Base-by-base conservation (phyloP, 106 monocot species). In the Acorus gramineus region DNA sequence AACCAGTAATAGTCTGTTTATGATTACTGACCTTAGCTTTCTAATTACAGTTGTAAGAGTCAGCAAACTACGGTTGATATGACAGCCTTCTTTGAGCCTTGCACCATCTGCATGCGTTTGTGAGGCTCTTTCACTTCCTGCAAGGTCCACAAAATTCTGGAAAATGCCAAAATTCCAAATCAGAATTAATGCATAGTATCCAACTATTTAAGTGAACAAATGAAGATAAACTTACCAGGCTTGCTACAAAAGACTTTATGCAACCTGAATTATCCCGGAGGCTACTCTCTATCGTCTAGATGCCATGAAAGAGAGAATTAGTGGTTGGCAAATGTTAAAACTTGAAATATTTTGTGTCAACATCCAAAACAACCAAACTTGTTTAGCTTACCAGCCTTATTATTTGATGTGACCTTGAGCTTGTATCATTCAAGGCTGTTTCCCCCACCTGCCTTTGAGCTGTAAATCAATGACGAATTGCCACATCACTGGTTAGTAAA, bases 231-330 rank as follows among this genome's bases (percentile, higher is more conserved):
- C 60, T n/a, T 60, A 60, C 42, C 60, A 60, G 7, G 10, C n/a
- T 60, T 3, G 60, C 60, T 10, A 13, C 4, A 60, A 60, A 99
- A 71, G 98, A 92, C 69, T 99, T 92, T 28, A 99, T 81, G 78
- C 92, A 92, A 47, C 81, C 84, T 46, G 85, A 80, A 14, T 70
- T 76, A 66, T 92, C 98, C 57, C 72, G 88, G n/a, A 86, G 75
- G 56, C 75, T 81, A 56, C 98, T 99, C 64, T 92, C 83, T 64
- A 99, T 73, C 55, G 81, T 99, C 92, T 99, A 74, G 7, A 74
- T 56, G 4, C 14, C 14, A 52, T 13, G 6, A 59, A 67, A 45
- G 5, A 28, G 28, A 28, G 28, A 28, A 28, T 28, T 28, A 28
- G 28, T 28, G 28, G 1, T 28, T 28, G 28, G 28, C 28, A 28